A percentile compares a stretch with the other conserved stretches of the same genome.
Conservation (phyloP, 768 basidiomycete genomes). For the Lentinula sp. region DNA sequence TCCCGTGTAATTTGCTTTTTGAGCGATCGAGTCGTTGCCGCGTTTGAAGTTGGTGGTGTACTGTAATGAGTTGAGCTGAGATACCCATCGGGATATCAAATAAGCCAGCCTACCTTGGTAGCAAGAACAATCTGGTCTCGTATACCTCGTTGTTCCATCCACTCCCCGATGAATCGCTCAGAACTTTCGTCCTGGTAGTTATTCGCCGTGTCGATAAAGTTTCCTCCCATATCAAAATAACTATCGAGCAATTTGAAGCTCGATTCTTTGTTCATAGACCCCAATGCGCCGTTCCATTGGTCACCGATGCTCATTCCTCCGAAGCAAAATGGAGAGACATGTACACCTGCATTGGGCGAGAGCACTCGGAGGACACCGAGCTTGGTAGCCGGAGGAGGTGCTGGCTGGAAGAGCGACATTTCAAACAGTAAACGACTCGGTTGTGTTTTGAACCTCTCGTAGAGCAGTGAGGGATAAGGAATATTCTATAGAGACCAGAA, state of each 20-base stretch:
- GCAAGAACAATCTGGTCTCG: conserved; percentile 25
- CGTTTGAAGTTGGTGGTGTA: conserved; percentile 17
- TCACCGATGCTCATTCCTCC: conserved; percentile 42
- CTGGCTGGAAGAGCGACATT: background rate
- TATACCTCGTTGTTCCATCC: conserved; percentile 38
- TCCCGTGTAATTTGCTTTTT: conserved; percentile 21
- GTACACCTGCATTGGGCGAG: conserved; percentile 29
- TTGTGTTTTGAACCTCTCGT: too few species aligned
- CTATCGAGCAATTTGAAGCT: conserved; percentile 42
- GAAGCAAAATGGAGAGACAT: conserved; percentile 36
- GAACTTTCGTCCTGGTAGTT: conserved; percentile 50
- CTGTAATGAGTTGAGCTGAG: conserved; percentile 3
- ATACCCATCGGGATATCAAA: background rate
- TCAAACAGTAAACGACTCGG: too few species aligned
- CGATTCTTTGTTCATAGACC: conserved; percentile 35
- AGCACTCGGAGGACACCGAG: conserved; percentile 28
- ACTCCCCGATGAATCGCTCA: conserved; percentile 49
- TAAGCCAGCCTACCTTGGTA: background rate
- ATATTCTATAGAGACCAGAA: too few species aligned
- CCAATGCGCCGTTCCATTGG: conserved; percentile 21
- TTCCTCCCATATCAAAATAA: conserved; percentile 38
- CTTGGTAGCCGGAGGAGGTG: conserved; percentile 20
- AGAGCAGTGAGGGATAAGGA: too few species aligned
- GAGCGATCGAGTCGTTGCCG: conserved; percentile 9
- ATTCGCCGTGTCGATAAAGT: conserved; percentile 45